Evolutionary conservation across 768 basidiomycete genomes (phyloP).

Genomic region (Naganishia friedmannii): DNA sequence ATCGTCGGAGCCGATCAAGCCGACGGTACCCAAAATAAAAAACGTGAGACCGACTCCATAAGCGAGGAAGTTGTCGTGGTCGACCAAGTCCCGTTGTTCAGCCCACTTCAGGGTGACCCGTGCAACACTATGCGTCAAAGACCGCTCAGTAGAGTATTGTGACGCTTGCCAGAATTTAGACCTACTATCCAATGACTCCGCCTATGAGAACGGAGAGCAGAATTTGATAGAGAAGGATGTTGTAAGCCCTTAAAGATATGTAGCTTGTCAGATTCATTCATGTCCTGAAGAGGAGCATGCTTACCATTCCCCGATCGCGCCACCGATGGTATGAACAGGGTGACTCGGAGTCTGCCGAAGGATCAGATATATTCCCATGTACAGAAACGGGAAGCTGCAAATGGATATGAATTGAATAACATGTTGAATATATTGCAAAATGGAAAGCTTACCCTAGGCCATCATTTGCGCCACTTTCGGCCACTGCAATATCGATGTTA

Average conservation of each 20-base stretch:
- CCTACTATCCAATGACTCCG: slow-evolving; percentile 51
- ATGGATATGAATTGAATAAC: not conserved
- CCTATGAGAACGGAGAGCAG: slow-evolving; percentile 50
- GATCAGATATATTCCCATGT: slow-evolving; percentile 50
- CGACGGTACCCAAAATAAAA: slow-evolving; percentile 50
- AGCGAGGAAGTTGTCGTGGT: slow-evolving; percentile 54
- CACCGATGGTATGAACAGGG: slow-evolving; percentile 43
- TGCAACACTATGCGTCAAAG: slow-evolving; percentile 33
- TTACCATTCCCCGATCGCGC: slow-evolving; percentile 52
- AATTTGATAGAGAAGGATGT: slow-evolving; percentile 53
- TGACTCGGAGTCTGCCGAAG: slow-evolving; percentile 45
- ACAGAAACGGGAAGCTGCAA: slow-evolving; percentile 53
- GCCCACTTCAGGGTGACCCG: slow-evolving; percentile 44
- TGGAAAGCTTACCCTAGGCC: slow-evolving; percentile 47
- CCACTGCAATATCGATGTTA: slow-evolving; percentile 32
- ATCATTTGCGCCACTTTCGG: slow-evolving; percentile 55
- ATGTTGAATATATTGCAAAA: not conserved
- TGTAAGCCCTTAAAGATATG: slow-evolving; percentile 43
- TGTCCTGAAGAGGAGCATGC: slow-evolving; percentile 5
- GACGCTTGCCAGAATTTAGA: not conserved
- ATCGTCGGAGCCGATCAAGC: slow-evolving; percentile 54
- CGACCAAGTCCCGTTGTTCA: slow-evolving; percentile 46
- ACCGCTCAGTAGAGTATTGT: not conserved
- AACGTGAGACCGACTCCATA: slow-evolving; percentile 53
- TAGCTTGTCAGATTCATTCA: not conserved